A percentile compares a stretch with the other conserved stretches of the same genome.
Conservation (phyloP, 129 eudicot genomes). For the Calendula officinalis region DNA sequence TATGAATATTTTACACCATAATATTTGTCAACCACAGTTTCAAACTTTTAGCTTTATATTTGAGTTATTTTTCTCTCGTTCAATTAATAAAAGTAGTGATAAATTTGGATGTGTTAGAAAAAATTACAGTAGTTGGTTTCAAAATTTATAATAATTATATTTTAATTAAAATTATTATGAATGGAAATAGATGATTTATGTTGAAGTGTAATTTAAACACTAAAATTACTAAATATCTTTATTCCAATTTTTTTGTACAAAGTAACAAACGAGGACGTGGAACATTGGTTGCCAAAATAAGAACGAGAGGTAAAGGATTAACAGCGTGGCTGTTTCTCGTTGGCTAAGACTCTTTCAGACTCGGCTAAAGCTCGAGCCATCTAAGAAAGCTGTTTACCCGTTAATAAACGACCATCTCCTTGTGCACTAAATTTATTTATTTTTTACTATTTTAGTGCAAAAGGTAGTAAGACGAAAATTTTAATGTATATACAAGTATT, state of each 20-base stretch:
- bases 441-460: not conserved
- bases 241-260: not conserved
- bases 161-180: no score
- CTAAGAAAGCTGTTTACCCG: conserved; percentile 7
- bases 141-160: no score
- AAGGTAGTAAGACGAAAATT: no score
- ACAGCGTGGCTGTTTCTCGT: conserved; percentile 20
- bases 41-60: not conserved
- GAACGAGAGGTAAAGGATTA: conserved; percentile 31
- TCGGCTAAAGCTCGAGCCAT: conserved; percentile 31
- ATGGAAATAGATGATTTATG: no score
- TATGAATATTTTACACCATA: no score
- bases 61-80: not conserved
- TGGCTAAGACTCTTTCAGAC: not conserved
- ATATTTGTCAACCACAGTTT: not conserved
- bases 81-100: not conserved
- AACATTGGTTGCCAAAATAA: conserved; percentile 14
- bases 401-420: not conserved
- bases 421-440: no score
- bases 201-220: no score
- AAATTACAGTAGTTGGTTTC: no score
- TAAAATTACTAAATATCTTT: not conserved
- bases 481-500: no score
- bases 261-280: conserved; percentile 24
- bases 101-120: no score